Evolutionary conservation across 2,329 filamentous ascomycete genomes (phyloP), one percentile per base, ranked within the genome.

Genomic region (Aspergillus ochraceoroseus): DNA sequence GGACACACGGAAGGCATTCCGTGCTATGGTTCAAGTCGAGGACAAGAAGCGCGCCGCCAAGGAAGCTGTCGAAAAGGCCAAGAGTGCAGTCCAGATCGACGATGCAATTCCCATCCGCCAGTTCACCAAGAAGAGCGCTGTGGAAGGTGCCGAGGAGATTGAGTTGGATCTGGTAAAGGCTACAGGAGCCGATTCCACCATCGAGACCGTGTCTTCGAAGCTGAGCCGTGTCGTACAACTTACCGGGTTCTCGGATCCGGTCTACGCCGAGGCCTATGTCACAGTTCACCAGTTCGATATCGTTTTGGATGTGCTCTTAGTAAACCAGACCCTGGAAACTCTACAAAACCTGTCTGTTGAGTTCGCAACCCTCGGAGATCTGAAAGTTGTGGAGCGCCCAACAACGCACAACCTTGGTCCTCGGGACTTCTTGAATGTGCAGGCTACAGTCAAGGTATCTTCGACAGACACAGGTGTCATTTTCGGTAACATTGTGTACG

Each of bases 241-340:
- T 31, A 98, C 92, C 12, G 92, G 92, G 46, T 98, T 98, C 76
- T 96, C 92, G 0, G 92, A 98, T 60, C 84, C 92, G 1, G 92
- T 98, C 9, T 98, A 98, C 57, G 92, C 87, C n/a, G 92, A 98
- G 68, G 92, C 92, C 4, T 98, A 98, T 57, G 90, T 98, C 59
- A 95, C 94, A 64, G 90, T 98, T 7, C 89, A 96, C 64, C 92
- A 98, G 65, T 98, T 98, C 59, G 92, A 98, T 61, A 98, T 98
- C 56, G 85, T 98, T 11, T 76, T 98, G 17, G 92, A 98, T 59
- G 92, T 98, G 6, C 77, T 98, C 2, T 75, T 98, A 14, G 92
- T 98, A 58, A 98, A 98, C 66, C 92, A 98, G 67, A 96, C 92
- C 0, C 87, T 84, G 9, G 90, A 96, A 60, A 98, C 92, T 2